These are phyloP conservation scores for Ophiosphaerella herpotricha DNA, from an alignment of 2,329 filamentous ascomycete genomes.

Conservation along the genomic window DNA sequence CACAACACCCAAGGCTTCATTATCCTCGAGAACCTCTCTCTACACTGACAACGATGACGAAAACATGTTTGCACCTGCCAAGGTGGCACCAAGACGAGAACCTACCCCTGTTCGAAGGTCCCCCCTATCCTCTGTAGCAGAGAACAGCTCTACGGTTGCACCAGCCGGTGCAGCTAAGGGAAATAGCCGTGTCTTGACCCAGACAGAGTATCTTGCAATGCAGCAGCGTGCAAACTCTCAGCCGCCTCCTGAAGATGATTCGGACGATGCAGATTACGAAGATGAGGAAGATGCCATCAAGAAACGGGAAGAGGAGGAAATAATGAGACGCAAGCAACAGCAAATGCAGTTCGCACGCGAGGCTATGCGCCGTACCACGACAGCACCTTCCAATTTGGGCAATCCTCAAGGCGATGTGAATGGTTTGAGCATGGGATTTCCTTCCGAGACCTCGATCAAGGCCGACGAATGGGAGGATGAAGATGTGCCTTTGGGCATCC, in stretches of 20 bases:
- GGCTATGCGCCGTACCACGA: conserved; percentile 42
- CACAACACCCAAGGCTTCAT: conserved; percentile 35
- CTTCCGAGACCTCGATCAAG: conserved; percentile 41
- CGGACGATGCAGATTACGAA: conserved; percentile 44
- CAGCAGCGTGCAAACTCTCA: conserved; percentile 33
- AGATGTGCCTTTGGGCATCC: conserved; percentile 46
- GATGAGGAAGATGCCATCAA: conserved; percentile 45
- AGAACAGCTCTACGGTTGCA: conserved; percentile 14
- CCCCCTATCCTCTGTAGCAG: conserved; percentile 11
- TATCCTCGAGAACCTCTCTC: conserved; percentile 21
- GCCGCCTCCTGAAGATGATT: conserved; percentile 31
- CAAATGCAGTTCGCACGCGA: conserved; percentile 42
- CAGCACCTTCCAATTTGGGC: conserved; percentile 24
- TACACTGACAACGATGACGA: conserved; percentile 34
- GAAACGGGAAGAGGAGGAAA: conserved; percentile 40
- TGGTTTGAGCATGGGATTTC: conserved; percentile 34
- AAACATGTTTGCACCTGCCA: conserved; percentile 34
- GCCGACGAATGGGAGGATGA: conserved; percentile 46
- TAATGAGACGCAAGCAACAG: conserved; percentile 37
- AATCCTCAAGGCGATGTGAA: conserved; percentile 25
- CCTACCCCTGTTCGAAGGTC: conserved; percentile 6
- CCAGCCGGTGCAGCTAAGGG: conserved; percentile 11
- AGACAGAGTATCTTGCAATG: conserved; percentile 39
- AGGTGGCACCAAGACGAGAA: conserved; percentile 12
- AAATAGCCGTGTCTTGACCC: conserved; percentile 38